Conservation (phyloP, 2,329 filamentous ascomycete species). For the Ophiosphaerella herpotricha region DNA sequence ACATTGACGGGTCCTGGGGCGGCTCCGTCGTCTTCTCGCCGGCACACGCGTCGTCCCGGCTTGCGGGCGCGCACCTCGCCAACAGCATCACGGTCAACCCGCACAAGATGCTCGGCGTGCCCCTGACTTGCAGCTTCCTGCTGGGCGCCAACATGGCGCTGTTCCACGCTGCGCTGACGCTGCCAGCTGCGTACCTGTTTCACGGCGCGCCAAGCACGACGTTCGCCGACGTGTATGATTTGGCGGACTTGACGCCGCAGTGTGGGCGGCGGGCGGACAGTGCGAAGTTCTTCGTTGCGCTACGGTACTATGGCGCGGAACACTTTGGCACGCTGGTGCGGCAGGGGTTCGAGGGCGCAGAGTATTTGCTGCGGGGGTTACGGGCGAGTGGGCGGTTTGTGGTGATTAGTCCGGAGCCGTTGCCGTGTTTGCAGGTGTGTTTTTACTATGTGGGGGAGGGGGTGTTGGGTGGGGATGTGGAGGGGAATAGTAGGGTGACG, state of each 20-base stretch:
- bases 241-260: constrained; percentile 91
- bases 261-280: constrained; percentile 86
- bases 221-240: constrained; percentile 71
- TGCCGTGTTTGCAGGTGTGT: constrained; percentile 86
- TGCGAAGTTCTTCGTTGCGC: constrained; percentile 84
- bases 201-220: constrained; percentile 40
- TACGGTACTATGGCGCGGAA: constrained; percentile 82
- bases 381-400: constrained; percentile 63
- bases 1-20: constrained; percentile 92
- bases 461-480: constrained; percentile 49
- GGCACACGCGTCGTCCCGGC: constrained; percentile 64
- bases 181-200: constrained; percentile 77
- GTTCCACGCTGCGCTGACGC: constrained; percentile 83
- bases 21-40: constrained; percentile 73
- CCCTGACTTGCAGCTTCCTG: constrained; percentile 88
- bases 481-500: constrained; percentile 61
- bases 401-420: constrained; percentile 74
- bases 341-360: constrained; percentile 72
- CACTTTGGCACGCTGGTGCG: constrained; percentile 71
- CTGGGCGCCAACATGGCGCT: constrained; percentile 74
- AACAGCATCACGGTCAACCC: constrained; percentile 88
- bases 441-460: constrained; percentile 79
- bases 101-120: constrained; percentile 96
- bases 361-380: constrained; percentile 68
- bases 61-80: constrained; percentile 73